Conservation (phyloP, 805 yeast species). For the Schizosaccharomyces osmophilus region DNA sequence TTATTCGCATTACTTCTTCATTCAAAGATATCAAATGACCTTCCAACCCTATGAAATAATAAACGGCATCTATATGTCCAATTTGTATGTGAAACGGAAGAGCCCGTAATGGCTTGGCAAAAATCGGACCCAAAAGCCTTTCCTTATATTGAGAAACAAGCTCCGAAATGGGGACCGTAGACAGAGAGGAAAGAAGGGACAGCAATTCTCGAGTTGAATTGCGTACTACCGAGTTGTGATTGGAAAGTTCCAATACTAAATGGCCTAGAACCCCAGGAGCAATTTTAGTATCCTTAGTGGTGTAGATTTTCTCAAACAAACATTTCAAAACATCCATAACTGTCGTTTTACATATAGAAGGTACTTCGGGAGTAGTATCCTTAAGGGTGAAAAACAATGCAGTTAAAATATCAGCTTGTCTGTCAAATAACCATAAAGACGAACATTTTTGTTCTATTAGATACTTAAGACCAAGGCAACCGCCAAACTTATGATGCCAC, state of each 20-base stretch:
- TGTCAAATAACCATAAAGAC: constrained; percentile 41
- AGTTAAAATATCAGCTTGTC: constrained; percentile 65
- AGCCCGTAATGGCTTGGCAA: constrained; percentile 89
- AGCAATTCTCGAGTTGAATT: constrained; percentile 56
- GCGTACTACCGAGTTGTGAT: constrained; percentile 63
- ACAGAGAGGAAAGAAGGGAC: constrained; percentile 39
- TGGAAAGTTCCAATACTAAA: constrained; percentile 74
- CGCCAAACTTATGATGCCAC: constrained; percentile 69
- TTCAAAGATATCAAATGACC: constrained; percentile 62
- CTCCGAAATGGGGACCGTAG: constrained; percentile 42
- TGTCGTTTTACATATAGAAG: constrained; percentile 44
- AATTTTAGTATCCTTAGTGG: not conserved
- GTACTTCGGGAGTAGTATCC: constrained; percentile 76
- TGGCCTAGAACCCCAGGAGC: constrained; percentile 47
- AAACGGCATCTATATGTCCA: constrained; percentile 92
- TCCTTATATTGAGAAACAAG: constrained; percentile 66
- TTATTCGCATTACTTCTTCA: constrained; percentile 64
- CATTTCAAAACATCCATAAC: constrained; percentile 46
- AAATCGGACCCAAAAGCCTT: constrained; percentile 69
- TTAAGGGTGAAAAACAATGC: constrained; percentile 73
- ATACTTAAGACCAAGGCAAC: constrained; percentile 57
- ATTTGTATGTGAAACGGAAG: constrained; percentile 96
- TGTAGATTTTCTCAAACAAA: constrained; percentile 22
- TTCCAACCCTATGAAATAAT: constrained; percentile 63
- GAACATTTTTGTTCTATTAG: constrained; percentile 45